Conservation (phyloP, 768 basidiomycete genomes). For the Ramaria sp. region DNA sequence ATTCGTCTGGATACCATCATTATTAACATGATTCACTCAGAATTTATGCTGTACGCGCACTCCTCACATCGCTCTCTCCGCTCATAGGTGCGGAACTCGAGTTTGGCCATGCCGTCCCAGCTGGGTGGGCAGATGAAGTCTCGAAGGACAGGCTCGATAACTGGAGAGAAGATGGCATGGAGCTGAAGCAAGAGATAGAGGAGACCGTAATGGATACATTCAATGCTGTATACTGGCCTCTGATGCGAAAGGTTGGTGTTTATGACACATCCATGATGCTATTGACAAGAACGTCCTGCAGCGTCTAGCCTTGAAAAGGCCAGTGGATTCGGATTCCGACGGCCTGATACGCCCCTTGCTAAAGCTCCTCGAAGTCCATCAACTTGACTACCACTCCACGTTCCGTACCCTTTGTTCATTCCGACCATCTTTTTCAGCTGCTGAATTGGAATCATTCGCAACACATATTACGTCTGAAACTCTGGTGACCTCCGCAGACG, state of each 20-base stretch:
- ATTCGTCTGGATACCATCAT: neutral
- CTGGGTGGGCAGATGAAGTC: constrained; percentile 55
- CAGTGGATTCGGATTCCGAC: constrained; percentile 46
- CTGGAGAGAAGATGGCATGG: constrained; percentile 51
- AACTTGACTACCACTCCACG: constrained; percentile 81
- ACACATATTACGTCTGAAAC: constrained; percentile 5
- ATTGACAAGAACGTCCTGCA: constrained; percentile 16
- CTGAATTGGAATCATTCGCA: constrained; percentile 2
- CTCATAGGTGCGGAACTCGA: constrained; percentile 77
- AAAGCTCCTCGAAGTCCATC: constrained; percentile 58
- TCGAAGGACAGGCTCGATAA: constrained; percentile 42
- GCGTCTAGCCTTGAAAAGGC: constrained; percentile 69
- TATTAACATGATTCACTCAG: constrained; percentile 24
- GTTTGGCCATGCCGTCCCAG: constrained; percentile 36
- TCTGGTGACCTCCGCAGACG: constrained; percentile 9
- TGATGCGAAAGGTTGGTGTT: constrained; percentile 56
- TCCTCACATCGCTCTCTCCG: constrained; percentile 70
- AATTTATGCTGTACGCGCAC: constrained; percentile 66
- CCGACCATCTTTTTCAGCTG: constrained; percentile 26
- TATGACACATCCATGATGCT: neutral
- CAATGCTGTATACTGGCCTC: constrained; percentile 48
- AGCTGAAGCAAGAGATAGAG: constrained; percentile 51
- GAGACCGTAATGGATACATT: constrained; percentile 46
- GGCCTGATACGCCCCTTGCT: constrained; percentile 57
- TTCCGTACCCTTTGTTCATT: constrained; percentile 68